Conservation (phyloP, 495 filamentous ascomycete species). For the Tuber melanosporum region DNA sequence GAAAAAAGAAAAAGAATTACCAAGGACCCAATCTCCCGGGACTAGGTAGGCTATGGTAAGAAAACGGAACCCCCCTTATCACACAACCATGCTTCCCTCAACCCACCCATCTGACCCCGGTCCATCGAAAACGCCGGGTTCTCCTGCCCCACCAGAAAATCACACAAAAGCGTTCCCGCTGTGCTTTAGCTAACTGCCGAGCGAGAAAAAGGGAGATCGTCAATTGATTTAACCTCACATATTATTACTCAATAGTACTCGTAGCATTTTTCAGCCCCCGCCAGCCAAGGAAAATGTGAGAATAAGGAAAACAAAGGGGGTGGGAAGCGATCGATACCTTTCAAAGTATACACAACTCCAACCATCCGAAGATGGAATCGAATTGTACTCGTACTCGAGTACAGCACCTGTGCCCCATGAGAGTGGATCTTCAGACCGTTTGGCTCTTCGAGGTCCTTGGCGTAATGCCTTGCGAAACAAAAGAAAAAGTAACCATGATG, state of each 20-base stretch:
- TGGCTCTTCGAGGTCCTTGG: background rate
- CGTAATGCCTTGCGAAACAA: background rate
- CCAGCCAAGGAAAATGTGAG: background rate
- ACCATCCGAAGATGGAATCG: background rate
- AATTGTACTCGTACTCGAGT: background rate
- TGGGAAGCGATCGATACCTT: background rate
- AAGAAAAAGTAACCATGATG: background rate
- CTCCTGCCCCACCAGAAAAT: slow-evolving; percentile 16
- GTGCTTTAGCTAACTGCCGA: slow-evolving; percentile 23
- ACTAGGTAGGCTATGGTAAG: slow-evolving; percentile 20
- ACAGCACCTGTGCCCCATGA: background rate
- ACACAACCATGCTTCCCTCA: background rate
- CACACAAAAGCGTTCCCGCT: slow-evolving; percentile 20
- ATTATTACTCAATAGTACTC: background rate
- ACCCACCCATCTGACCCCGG: slow-evolving; percentile 11
- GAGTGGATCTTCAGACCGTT: background rate
- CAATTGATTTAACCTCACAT: background rate
- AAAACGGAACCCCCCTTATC: slow-evolving; percentile 8
- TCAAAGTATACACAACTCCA: background rate
- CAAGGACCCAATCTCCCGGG: slow-evolving; percentile 39
- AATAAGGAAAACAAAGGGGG: background rate
- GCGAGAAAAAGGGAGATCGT: slow-evolving; percentile 17
- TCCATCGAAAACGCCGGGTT: slow-evolving; percentile 26
- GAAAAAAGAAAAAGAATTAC: background rate
- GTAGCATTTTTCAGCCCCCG: background rate